These are phyloP conservation scores for Termitomyces heimii DNA, from an alignment of 768 basidiomycete genomes.

Conservation along the genomic window DNA sequence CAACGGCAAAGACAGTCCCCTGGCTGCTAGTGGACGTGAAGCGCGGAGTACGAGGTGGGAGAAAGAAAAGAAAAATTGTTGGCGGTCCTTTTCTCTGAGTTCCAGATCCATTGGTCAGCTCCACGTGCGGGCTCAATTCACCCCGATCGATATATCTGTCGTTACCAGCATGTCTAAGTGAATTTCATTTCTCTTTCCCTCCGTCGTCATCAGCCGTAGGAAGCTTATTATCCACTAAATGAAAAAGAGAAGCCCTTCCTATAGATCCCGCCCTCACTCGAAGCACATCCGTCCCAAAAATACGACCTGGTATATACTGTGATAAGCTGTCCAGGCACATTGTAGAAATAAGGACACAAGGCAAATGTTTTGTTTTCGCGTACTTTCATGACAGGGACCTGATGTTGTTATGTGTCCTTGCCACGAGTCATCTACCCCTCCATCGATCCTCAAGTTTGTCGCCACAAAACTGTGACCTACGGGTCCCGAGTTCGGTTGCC, in stretches of 20 bases:
- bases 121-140: slow-evolving; percentile 13
- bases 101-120: slow-evolving; percentile 18
- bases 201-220: not conserved
- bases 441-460: not conserved
- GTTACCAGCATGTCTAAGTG: not conserved
- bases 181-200: not conserved
- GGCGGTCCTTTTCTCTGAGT: slow-evolving; percentile 15
- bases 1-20: slow-evolving; percentile 1
- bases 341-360: not conserved
- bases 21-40: not conserved
- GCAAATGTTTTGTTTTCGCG: not conserved
- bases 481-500: slow-evolving; percentile 1
- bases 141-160: slow-evolving; percentile 8
- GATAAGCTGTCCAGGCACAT: not conserved
- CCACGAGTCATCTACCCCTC: not conserved
- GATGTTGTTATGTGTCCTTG: not conserved
- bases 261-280: not conserved
- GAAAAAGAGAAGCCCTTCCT: not conserved
- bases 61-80: slow-evolving; percentile 10
- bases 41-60: slow-evolving; percentile 9
- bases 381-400: not conserved
- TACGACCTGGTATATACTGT: not conserved
- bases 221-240: slow-evolving; percentile 1
- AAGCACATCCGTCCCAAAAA: not conserved
- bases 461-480: not conserved